Conservation (phyloP, 805 yeast genomes). For the Candida nanaspora region DNA sequence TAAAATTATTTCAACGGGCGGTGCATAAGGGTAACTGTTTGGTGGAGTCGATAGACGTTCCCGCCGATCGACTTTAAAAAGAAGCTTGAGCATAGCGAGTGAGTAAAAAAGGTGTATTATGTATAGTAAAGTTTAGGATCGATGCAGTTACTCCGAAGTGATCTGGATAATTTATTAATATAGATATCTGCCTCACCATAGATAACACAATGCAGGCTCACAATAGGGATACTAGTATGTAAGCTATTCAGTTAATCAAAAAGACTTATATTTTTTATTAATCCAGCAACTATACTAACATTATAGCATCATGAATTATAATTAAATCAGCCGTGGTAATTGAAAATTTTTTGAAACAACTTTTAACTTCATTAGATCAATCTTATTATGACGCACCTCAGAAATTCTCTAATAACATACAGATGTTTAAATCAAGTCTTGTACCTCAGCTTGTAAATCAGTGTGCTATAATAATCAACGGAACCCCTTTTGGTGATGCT, state of each 20-base stretch:
- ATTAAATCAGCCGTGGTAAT: constrained; percentile 4
- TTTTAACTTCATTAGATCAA: constrained; percentile 5
- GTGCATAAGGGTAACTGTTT: too few species aligned
- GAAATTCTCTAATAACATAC: constrained; percentile 8
- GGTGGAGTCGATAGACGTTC: too few species aligned
- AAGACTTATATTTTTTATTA: background rate
- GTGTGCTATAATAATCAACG: constrained; percentile 51
- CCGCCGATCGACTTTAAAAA: too few species aligned
- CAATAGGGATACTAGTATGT: background rate
- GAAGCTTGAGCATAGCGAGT: too few species aligned
- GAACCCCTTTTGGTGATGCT: constrained; percentile 47
- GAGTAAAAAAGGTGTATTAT: too few species aligned
- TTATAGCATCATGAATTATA: background rate
- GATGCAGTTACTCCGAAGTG: too few species aligned
- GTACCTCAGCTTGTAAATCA: constrained; percentile 43
- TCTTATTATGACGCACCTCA: background rate
- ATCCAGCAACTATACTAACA: background rate
- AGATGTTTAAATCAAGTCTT: constrained; percentile 13
- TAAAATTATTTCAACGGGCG: too few species aligned
- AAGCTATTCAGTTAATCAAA: too few species aligned
- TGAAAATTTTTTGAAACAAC: constrained; percentile 6
- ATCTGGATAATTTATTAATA: too few species aligned
- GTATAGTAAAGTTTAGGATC: too few species aligned
- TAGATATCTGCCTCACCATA: background rate
- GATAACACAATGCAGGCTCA: background rate